These are phyloP conservation scores for Dendrobium nobile DNA, from an alignment of 106 monocot genomes.

Conservation along the genomic window DNA sequence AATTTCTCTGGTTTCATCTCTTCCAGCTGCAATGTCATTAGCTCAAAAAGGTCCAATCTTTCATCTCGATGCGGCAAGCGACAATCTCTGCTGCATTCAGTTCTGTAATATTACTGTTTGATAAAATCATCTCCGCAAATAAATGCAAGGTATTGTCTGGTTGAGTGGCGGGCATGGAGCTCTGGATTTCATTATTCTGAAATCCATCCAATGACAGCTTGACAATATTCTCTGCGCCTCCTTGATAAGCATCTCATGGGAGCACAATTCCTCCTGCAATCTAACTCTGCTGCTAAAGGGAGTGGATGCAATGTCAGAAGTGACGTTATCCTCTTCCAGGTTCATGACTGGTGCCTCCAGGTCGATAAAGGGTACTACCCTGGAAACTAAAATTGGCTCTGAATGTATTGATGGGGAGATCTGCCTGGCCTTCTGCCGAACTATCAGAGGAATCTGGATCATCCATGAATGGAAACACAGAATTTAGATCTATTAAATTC, in stretches of 20 bases:
- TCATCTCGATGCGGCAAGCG: slow-evolving; percentile 12
- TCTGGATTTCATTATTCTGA: not conserved
- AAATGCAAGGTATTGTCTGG: slow-evolving; percentile 19
- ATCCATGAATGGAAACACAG: slow-evolving; percentile 8
- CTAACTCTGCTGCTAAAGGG: too few relatives aligned
- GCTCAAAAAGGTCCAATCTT: slow-evolving; percentile 61
- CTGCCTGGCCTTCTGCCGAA: slow-evolving; percentile 10
- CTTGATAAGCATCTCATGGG: slow-evolving; percentile 8
- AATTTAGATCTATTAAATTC: slow-evolving; percentile 51
- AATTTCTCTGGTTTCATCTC: slow-evolving; percentile 43
- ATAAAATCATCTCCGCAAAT: slow-evolving; percentile 52
- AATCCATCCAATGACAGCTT: slow-evolving; percentile 23
- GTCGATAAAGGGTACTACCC: slow-evolving; percentile 24
- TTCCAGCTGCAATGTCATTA: slow-evolving; percentile 51
- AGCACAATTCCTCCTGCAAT: slow-evolving; percentile 6
- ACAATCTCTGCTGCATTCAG: not conserved
- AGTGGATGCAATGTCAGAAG: not conserved
- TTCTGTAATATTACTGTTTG: not conserved
- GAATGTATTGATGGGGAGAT: not conserved
- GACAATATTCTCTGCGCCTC: slow-evolving; percentile 54
- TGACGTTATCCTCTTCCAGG: not conserved
- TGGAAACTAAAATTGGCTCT: not conserved
- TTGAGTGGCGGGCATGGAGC: not conserved
- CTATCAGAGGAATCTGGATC: slow-evolving; percentile 7
- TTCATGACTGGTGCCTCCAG: slow-evolving; percentile 23